Evolutionary conservation across 345 rosid species (phyloP).

Genomic region (Erucastrum elatum): DNA sequence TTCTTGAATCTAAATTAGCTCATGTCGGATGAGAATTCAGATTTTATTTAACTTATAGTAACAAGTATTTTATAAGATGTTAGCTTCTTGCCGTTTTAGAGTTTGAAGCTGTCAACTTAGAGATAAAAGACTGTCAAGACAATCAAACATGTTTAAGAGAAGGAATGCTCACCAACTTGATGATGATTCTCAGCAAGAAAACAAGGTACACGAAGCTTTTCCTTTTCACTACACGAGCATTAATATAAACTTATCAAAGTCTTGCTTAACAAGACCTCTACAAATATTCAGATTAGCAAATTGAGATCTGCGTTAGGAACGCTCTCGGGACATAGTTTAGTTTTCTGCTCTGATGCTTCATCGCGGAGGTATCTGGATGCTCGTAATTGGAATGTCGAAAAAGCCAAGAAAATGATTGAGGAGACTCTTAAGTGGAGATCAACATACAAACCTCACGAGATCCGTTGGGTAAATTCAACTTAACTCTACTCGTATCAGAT

Average conservation of each 20-base stretch:
- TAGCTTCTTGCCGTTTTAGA: background rate
- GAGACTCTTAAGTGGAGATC: constrained; percentile 88
- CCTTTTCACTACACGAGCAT: background rate
- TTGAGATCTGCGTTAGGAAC: constrained; percentile 71
- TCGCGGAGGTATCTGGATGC: constrained; percentile 83
- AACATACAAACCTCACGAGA: constrained; percentile 84
- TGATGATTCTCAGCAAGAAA: constrained; percentile 48
- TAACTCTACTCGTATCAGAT: background rate
- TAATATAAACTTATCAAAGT: background rate
- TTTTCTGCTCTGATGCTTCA: constrained; percentile 67
- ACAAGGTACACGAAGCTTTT: constrained; percentile 48
- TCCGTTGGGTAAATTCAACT: constrained; percentile 71
- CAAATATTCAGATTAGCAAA: constrained; percentile 54
- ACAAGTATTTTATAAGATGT: no score
- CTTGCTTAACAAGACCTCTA: background rate
- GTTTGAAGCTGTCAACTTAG: constrained; percentile 10
- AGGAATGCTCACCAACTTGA: constrained; percentile 49
- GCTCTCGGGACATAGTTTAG: constrained; percentile 60
- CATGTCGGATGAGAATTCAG: no score
- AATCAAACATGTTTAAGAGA: constrained; percentile 42
- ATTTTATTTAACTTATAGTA: no score
- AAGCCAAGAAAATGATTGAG: constrained; percentile 77
- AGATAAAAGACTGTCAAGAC: constrained; percentile 2
- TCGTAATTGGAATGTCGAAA: constrained; percentile 82
- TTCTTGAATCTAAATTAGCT: no score